Base-by-base conservation (phyloP, 805 yeast species). In the Yamadazyma scolyti region DNA sequence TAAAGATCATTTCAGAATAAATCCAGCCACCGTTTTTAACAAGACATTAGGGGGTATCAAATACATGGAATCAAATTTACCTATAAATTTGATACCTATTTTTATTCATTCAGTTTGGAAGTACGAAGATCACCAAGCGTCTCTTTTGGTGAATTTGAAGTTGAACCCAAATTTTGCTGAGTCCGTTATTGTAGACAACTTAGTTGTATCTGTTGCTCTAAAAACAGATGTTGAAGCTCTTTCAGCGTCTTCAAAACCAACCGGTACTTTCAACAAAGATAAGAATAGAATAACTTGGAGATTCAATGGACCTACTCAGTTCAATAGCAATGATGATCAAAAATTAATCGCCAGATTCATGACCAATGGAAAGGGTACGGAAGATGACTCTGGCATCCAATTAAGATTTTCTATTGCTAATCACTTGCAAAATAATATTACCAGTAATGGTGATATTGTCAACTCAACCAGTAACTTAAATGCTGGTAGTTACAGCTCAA, bases 221-320 rank as follows among this genome's bases (percentile, higher is more conserved):
- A 54, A 50, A 25, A 63, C 69, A 11, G 82, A 80, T 21, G 80
- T 83, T 8, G 71, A 75, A 11, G 71, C 82, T 3, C 62, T 78
- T 2, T 68, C 80, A 13, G 97, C 96, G 1, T 78, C 88, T 39
- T 82, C 95, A 3, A 86, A 84, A 53, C 98, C 98, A 4, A 79
- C 83, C 34, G 97, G 97, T 35, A 76, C 94, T 1, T 90, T 88
- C 68, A 86, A 82, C 58, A 82, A 77, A 49, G 97, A 88, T 31
- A 79, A 77, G 50, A 81, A 77, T 44, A 75, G 97, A 58, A 80
- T 93, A 36, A 81, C 93, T 1, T 89, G 97, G 96, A 75, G 82
- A 52, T 77, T 78, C 44, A 39, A 46, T 17, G 40, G 57, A 7
- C 69, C 75, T 3, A 46, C 42, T 5, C 64, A 75, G 36, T 46